phyloP scores from a whole-genome alignment of 352 stramenopile genomes.

The Globisporangium emineosum region DNA sequence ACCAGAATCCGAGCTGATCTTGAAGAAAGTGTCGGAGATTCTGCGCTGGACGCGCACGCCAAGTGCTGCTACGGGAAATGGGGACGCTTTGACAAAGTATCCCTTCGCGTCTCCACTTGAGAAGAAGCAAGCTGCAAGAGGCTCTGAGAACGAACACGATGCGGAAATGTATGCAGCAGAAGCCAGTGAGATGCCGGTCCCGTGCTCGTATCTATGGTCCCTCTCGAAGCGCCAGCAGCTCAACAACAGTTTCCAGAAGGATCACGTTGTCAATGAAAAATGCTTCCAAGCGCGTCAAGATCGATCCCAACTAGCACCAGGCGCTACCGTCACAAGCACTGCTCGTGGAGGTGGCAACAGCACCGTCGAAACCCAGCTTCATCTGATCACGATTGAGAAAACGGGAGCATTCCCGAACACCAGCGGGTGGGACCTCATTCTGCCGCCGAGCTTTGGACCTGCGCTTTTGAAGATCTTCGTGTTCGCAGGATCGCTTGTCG shows the following conservation, averaged over 20 bases:
- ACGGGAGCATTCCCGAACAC: constrained; percentile 34
- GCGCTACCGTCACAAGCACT: not conserved
- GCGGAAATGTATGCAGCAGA: constrained; percentile 8
- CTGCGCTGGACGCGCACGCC: constrained; percentile 49
- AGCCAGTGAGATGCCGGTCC: constrained; percentile 8
- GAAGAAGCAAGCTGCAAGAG: not conserved
- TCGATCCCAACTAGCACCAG: not conserved
- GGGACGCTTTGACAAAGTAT: constrained; percentile 20
- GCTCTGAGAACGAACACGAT: not conserved
- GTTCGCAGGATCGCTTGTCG: constrained; percentile 62
- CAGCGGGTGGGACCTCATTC: constrained; percentile 70
- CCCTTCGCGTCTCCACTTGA: constrained; percentile 22
- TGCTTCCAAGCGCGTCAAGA: constrained; percentile 30
- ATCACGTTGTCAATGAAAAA: constrained; percentile 60
- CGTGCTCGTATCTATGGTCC: constrained; percentile 62
- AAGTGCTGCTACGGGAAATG: not conserved
- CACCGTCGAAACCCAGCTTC: too few species aligned
- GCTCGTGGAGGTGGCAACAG: not conserved
- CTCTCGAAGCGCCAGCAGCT: constrained; percentile 35
- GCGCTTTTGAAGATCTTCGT: constrained; percentile 59
- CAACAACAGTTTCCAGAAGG: constrained; percentile 34
- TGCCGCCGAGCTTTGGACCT: constrained; percentile 36
- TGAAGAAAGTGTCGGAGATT: constrained; percentile 48
- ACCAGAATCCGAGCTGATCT: constrained; percentile 52
- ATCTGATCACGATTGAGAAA: constrained; percentile 48